Evolutionary conservation across 148 eudicot species (phyloP).

Genomic region (Polygonum maritimum): DNA sequence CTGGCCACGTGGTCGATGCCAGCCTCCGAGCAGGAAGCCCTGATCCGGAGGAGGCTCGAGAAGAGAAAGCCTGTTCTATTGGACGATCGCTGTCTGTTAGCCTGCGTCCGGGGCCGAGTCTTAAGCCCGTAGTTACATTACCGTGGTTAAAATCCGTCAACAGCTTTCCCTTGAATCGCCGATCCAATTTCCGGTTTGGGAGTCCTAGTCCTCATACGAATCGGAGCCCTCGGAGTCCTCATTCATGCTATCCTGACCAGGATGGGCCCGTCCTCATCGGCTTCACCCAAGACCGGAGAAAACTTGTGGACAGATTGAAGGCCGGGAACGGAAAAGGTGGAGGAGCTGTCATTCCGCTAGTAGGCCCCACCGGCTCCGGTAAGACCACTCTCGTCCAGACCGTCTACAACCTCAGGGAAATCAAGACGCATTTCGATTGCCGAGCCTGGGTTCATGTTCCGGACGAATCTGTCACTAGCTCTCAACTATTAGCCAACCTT

Average conservation of each 20-base stretch:
- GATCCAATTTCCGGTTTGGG: neutral
- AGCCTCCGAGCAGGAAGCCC: neutral
- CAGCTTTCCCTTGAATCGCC: neutral
- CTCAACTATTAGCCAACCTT: constrained; percentile 11
- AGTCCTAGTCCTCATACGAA: neutral
- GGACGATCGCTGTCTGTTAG: neutral
- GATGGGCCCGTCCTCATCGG: neutral
- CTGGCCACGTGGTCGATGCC: neutral
- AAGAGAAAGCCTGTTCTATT: neutral
- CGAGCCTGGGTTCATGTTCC: constrained; percentile 20
- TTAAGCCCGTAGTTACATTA: neutral
- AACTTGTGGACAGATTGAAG: neutral
- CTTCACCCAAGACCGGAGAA: neutral
- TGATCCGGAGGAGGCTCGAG: neutral
- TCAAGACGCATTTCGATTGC: constrained; percentile 10
- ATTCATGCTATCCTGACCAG: neutral
- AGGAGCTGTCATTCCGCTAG: constrained; percentile 4
- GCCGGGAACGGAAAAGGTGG: neutral
- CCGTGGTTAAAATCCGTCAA: neutral
- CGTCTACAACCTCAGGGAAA: constrained; percentile 14
- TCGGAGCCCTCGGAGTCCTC: neutral
- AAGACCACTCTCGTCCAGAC: constrained; percentile 18
- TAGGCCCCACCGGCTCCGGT: constrained; percentile 19
- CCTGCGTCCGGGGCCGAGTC: neutral
- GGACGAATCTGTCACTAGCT: neutral